A percentile compares a stretch with the other conserved stretches of the same genome.
Evolutionary conservation across 371 early-diverging fungal genomes (phyloP).

Genomic region (Mucor sp.): DNA sequence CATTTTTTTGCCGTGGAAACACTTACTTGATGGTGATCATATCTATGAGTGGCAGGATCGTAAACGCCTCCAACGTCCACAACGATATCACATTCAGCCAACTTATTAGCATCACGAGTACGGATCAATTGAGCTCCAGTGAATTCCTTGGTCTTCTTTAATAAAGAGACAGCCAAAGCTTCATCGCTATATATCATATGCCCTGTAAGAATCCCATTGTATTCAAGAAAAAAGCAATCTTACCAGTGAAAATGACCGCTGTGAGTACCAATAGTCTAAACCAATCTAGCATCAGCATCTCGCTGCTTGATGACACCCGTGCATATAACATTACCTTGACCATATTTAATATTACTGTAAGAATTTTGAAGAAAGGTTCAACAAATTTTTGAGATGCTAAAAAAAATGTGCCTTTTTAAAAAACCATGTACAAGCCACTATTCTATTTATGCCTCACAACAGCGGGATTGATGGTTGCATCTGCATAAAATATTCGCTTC

Average conservation of each 20-base stretch:
- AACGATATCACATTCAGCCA: slow-evolving; percentile 87
- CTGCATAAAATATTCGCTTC: too few relatives aligned
- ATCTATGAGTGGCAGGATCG: slow-evolving; percentile 77
- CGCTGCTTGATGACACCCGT: background rate
- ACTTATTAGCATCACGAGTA: slow-evolving; percentile 83
- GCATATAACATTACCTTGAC: slow-evolving; percentile 18
- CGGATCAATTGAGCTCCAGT: slow-evolving; percentile 77
- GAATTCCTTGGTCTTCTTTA: slow-evolving; percentile 72
- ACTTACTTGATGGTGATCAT: slow-evolving; percentile 94
- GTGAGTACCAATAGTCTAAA: slow-evolving; percentile 79
- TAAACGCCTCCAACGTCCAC: slow-evolving; percentile 98
- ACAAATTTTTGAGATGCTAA: background rate
- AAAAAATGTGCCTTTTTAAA: background rate
- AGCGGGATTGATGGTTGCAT: too few relatives aligned
- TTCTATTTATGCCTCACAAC: too few relatives aligned
- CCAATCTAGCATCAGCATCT: background rate
- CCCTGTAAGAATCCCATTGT: background rate
- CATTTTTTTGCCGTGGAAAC: background rate
- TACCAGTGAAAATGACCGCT: slow-evolving; percentile 88
- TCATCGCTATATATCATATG: slow-evolving; percentile 72
- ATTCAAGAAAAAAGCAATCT: background rate
- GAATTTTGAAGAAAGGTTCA: slow-evolving; percentile 1
- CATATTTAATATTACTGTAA: slow-evolving; percentile 27
- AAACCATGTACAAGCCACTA: background rate
- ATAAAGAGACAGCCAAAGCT: slow-evolving; percentile 91